Evolutionary conservation across 2,329 filamentous ascomycete genomes (phyloP).

Genomic region (Diaporthe citri): DNA sequence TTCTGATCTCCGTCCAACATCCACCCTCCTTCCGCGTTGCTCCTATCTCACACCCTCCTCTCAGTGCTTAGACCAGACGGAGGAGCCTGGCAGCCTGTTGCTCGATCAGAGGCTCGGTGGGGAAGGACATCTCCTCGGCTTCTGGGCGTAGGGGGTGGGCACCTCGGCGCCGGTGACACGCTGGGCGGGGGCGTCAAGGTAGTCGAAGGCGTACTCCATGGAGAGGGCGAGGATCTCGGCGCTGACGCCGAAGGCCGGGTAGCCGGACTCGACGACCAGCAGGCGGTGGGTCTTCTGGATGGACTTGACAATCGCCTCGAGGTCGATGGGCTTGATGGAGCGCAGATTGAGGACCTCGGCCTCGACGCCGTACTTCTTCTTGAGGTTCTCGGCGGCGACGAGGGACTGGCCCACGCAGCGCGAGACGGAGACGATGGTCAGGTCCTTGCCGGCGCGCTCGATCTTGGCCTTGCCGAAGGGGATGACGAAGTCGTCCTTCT

Average conservation of each 20-base stretch:
- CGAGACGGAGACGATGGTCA: slow-evolving; percentile 95
- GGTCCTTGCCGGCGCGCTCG: slow-evolving; percentile 93
- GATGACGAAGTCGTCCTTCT: slow-evolving; percentile 96
- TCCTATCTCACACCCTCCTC: not conserved
- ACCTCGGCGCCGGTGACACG: slow-evolving; percentile 97
- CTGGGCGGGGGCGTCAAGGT: slow-evolving; percentile 92
- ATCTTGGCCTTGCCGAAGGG: slow-evolving; percentile 99
- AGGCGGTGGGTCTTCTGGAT: slow-evolving; percentile 98
- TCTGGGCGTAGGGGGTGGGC: slow-evolving; percentile 93
- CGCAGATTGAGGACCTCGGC: slow-evolving; percentile 98
- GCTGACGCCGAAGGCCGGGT: slow-evolving; percentile 93
- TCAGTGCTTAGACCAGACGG: slow-evolving; percentile 62
- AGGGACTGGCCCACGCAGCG: slow-evolving; percentile 95
- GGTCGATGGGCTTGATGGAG: slow-evolving; percentile 95
- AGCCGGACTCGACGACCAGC: slow-evolving; percentile 93
- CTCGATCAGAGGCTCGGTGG: slow-evolving; percentile 88
- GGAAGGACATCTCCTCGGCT: slow-evolving; percentile 95
- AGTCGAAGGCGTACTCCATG: slow-evolving; percentile 99
- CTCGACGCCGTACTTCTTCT: slow-evolving; percentile 96
- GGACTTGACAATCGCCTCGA: slow-evolving; percentile 95
- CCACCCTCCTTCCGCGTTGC: no score
- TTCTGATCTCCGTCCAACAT: not conserved
- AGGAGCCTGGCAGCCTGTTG: slow-evolving; percentile 91
- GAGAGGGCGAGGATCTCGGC: slow-evolving; percentile 93
- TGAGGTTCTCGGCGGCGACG: slow-evolving; percentile 87